Evolutionary conservation across 768 basidiomycete genomes (phyloP).

Genomic region (Amanita polypyramis): DNA sequence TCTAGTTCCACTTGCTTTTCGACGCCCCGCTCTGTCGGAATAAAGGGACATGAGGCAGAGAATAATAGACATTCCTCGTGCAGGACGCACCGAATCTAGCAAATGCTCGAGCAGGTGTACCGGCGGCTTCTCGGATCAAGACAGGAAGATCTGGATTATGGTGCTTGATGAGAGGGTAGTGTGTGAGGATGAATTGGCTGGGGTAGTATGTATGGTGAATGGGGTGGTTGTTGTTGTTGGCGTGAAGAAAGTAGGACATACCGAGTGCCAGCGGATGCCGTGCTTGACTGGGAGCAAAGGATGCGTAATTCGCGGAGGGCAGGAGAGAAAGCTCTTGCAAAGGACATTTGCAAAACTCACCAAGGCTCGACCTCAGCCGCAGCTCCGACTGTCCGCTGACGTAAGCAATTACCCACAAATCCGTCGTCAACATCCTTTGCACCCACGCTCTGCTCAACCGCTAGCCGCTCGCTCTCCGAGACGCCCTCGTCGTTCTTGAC

Average conservation of each 20-base stretch:
- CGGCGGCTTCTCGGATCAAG: conserved; percentile 69
- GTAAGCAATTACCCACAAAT: conserved; percentile 24
- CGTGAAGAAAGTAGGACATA: conserved; percentile 21
- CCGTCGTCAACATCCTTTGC: conserved; percentile 19
- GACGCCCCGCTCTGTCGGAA: conserved; percentile 56
- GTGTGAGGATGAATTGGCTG: conserved; percentile 72
- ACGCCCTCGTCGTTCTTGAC: conserved; percentile 18
- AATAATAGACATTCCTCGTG: conserved; percentile 9
- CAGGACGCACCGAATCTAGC: conserved; percentile 68
- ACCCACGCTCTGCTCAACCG: conserved; percentile 13
- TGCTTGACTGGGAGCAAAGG: conserved; percentile 67
- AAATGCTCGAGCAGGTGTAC: conserved; percentile 75
- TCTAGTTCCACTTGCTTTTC: conserved; percentile 79
- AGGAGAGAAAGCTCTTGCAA: conserved; percentile 68
- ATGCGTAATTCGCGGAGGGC: conserved; percentile 74
- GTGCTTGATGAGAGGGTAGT: conserved; percentile 69
- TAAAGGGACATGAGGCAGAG: conserved; percentile 5
- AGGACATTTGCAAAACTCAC: conserved; percentile 34
- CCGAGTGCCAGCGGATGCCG: conserved; percentile 75
- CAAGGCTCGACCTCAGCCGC: conserved; percentile 4
- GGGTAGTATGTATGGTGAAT: conserved; percentile 10
- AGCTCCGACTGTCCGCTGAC: conserved; percentile 16
- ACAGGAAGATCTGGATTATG: conserved; percentile 82
- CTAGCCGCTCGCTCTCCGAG: conserved; percentile 15
- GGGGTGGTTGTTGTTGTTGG: conserved; percentile 4